Conservation (phyloP, 768 basidiomycete genomes). For the Mycena floridula region DNA sequence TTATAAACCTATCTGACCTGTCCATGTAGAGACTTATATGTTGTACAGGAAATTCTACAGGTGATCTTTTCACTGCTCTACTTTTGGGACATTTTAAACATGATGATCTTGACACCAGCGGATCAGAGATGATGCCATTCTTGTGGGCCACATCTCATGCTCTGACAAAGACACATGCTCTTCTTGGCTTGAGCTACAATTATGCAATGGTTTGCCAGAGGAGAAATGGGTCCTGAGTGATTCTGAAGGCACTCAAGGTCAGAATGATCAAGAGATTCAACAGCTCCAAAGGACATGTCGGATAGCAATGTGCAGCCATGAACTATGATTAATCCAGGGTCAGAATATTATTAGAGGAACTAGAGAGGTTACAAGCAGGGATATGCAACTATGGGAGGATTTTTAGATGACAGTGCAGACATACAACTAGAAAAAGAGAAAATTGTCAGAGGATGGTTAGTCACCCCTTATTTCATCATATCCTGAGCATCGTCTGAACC, state of each 20-base stretch:
- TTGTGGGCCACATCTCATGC: constrained; percentile 61
- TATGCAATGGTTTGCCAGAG: constrained; percentile 51
- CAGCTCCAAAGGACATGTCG: constrained; percentile 61
- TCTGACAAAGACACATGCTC: constrained; percentile 68
- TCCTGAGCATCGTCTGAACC: too few relatives aligned
- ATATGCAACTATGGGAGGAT: constrained; percentile 36
- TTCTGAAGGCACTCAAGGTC: constrained; percentile 76
- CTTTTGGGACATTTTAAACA: constrained; percentile 76
- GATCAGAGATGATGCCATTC: constrained; percentile 31
- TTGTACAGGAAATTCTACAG: too few relatives aligned
- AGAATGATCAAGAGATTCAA: constrained; percentile 28
- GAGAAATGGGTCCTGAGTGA: constrained; percentile 60
- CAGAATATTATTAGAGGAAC: constrained; percentile 58
- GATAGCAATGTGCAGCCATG: too few relatives aligned
- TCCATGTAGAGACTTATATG: too few relatives aligned
- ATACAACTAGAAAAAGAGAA: too few relatives aligned
- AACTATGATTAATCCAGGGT: constrained; percentile 78
- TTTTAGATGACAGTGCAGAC: too few relatives aligned
- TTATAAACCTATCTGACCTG: too few relatives aligned
- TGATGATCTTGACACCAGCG: too few relatives aligned
- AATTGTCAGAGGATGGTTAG: too few relatives aligned
- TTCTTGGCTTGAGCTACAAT: constrained; percentile 57
- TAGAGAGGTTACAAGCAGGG: constrained; percentile 25
- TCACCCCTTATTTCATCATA: too few relatives aligned
- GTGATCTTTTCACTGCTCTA: constrained; percentile 93